Percentiles rank a stretch among this genome's conserved stretches.
phyloP scores from a whole-genome alignment of 1,284 basidiomycete genomes.

The Rhodofomes roseus region DNA sequence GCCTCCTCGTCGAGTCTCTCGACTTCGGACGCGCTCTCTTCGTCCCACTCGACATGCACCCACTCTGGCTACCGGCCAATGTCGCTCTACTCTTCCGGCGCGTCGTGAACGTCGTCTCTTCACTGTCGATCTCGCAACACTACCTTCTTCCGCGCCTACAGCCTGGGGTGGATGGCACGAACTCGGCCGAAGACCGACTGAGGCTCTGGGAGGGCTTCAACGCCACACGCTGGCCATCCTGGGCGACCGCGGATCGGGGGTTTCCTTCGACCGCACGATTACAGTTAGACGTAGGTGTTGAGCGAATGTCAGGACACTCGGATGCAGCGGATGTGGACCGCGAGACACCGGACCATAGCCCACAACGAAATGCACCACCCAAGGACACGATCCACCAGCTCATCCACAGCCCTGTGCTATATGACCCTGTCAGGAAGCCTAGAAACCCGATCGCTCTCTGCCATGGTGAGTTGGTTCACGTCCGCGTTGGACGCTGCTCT shows the following conservation, averaged over 20 bases:
- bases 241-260: slow-evolving; percentile 4
- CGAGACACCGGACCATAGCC: neutral
- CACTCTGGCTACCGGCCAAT: slow-evolving; percentile 54
- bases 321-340: neutral
- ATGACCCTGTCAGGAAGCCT: slow-evolving; percentile 74
- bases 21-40: neutral
- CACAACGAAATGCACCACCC: slow-evolving; percentile 5
- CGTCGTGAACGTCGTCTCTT: slow-evolving; percentile 62
- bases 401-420: slow-evolving; percentile 69
- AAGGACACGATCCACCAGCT: slow-evolving; percentile 67
- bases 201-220: slow-evolving; percentile 13
- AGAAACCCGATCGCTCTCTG: slow-evolving; percentile 91
- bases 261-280: neutral
- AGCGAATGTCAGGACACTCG: neutral
- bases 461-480: slow-evolving; percentile 65
- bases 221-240: slow-evolving; percentile 13
- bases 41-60: slow-evolving; percentile 39
- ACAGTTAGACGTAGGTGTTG: neutral
- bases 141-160: slow-evolving; percentile 37
- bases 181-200: slow-evolving; percentile 2
- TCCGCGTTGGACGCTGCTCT: slow-evolving; percentile 10
- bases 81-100: slow-evolving; percentile 58
- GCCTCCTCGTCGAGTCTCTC: slow-evolving; percentile 10
- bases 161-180: neutral
- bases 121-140: slow-evolving; percentile 62